Conservation (phyloP, 495 filamentous ascomycete genomes). For the Penicillium turbatum region DNA sequence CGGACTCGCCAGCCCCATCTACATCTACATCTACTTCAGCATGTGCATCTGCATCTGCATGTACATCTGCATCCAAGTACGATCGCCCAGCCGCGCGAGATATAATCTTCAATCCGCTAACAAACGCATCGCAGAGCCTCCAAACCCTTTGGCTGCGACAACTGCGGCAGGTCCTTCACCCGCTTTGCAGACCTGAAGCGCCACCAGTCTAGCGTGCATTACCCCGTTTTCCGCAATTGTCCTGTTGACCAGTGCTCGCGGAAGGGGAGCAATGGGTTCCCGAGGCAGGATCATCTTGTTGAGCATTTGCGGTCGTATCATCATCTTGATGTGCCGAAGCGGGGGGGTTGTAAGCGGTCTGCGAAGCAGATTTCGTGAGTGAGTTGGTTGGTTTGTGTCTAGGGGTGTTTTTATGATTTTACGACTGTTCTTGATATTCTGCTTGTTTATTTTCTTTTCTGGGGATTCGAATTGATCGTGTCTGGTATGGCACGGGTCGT, state of each 20-base stretch:
- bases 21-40: too few relatives aligned
- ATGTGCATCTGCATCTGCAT: too few relatives aligned
- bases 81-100: too few relatives aligned
- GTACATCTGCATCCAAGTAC: slow-evolving; percentile 20
- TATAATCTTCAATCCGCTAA: too few relatives aligned
- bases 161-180: slow-evolving; percentile 47
- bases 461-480: too few relatives aligned
- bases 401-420: slow-evolving; percentile 4
- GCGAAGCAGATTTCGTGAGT: slow-evolving; percentile 22
- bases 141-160: slow-evolving; percentile 41
- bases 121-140: slow-evolving; percentile 17
- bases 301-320: slow-evolving; percentile 85
- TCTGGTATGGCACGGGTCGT: too few relatives aligned
- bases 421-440: slow-evolving; percentile 5
- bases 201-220: slow-evolving; percentile 50
- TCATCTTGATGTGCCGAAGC: slow-evolving; percentile 49
- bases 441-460: too few relatives aligned
- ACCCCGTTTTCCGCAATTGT: slow-evolving; percentile 65
- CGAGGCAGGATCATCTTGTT: slow-evolving; percentile 79
- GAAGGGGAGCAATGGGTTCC: slow-evolving; percentile 72
- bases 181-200: slow-evolving; percentile 53
- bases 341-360: slow-evolving; percentile 31
- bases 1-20: slow-evolving; percentile 17
- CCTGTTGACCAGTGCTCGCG: slow-evolving; percentile 77
- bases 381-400: not conserved